phyloP scores from a whole-genome alignment of 352 stramenopile species.

The Globisporangium apiculatum region DNA sequence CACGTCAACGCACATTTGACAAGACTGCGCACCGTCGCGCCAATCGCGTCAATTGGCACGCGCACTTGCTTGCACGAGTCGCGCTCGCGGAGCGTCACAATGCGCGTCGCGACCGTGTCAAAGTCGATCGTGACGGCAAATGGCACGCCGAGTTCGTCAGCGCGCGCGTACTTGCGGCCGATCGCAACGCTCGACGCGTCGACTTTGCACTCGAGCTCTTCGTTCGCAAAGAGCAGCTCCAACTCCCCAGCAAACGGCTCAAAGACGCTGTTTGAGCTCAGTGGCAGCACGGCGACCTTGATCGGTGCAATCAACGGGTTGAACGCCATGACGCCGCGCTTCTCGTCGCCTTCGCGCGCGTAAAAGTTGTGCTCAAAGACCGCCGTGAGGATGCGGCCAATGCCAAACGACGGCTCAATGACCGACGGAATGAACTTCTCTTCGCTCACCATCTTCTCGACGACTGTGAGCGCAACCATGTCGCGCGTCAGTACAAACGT shows the following conservation, averaged over 20 bases:
- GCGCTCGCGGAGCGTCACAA: constrained; percentile 97
- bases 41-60: constrained; percentile 84
- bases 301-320: constrained; percentile 96
- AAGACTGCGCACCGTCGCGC: constrained; percentile 75
- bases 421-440: constrained; percentile 98
- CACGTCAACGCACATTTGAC: constrained; percentile 82
- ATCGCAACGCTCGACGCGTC: constrained; percentile 95
- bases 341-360: constrained; percentile 93
- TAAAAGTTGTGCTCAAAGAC: constrained; percentile 99
- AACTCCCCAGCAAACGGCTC: constrained; percentile 76
- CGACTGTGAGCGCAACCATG: constrained; percentile 93
- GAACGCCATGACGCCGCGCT: constrained; percentile 98
- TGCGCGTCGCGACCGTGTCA: constrained; percentile 87
- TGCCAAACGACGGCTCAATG: constrained; percentile 99
- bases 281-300: constrained; percentile 95
- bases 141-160: constrained; percentile 97
- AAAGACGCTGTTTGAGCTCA: constrained; percentile 87
- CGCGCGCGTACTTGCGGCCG: constrained; percentile 94
- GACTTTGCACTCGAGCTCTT: constrained; percentile 86
- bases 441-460: constrained; percentile 95
- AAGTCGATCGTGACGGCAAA: constrained; percentile 99
- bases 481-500: constrained; percentile 91
- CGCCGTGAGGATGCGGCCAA: constrained; percentile 96
- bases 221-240: constrained; percentile 51
- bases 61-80: constrained; percentile 97